Evolutionary conservation across 2,329 filamentous ascomycete genomes (phyloP).

Genomic region (Sclerotinia glacialis): DNA sequence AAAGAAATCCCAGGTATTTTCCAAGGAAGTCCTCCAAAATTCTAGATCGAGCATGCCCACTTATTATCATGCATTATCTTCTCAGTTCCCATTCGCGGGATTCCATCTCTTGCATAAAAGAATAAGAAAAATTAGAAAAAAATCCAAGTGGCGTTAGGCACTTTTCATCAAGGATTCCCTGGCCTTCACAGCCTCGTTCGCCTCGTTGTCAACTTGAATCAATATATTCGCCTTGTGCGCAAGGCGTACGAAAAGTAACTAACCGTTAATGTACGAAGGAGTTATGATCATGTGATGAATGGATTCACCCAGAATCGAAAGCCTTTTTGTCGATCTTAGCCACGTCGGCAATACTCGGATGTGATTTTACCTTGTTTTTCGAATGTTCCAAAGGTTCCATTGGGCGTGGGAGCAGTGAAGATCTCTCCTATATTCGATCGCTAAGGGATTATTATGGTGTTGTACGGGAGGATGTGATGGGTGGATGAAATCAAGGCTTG

Average conservation of each 20-base stretch:
- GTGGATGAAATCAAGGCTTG: background rate
- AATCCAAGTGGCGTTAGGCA: slow-evolving; percentile 6
- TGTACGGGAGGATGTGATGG: background rate
- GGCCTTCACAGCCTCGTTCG: background rate
- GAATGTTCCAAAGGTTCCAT: background rate
- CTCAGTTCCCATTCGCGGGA: background rate
- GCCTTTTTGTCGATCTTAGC: background rate
- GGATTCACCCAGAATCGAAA: background rate
- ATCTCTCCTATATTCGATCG: slow-evolving; percentile 18
- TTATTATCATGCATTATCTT: background rate
- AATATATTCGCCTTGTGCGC: slow-evolving; percentile 12
- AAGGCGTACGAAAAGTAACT: background rate
- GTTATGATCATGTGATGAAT: background rate
- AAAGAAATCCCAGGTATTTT: background rate
- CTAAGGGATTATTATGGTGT: background rate
- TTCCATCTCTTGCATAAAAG: background rate
- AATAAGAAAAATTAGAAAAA: too few species aligned
- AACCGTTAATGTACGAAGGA: slow-evolving; percentile 3
- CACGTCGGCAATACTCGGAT: slow-evolving; percentile 1
- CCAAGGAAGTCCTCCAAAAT: slow-evolving; percentile 5
- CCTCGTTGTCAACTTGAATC: background rate
- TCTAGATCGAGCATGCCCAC: background rate
- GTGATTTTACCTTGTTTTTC: background rate
- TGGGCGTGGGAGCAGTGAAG: slow-evolving; percentile 16
- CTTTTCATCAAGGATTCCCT: background rate